Conservation (phyloP, 371 early-diverging fungal genomes). For the Rhizoclosmatium hyalinum region DNA sequence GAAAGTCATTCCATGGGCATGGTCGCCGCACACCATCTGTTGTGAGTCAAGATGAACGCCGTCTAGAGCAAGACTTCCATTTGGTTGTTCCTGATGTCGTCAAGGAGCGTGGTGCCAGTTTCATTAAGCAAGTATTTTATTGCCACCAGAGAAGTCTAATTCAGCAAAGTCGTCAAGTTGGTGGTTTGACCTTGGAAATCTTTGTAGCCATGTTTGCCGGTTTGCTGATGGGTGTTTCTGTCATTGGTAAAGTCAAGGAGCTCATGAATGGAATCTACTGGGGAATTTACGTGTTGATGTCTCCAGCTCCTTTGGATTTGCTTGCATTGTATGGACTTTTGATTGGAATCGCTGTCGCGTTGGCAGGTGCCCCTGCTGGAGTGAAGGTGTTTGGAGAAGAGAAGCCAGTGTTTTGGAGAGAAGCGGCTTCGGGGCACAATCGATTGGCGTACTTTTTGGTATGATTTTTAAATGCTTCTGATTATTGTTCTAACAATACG, state of each 20-base stretch:
- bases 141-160: constrained; percentile 42
- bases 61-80: constrained; percentile 29
- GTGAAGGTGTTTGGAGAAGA: constrained; percentile 56
- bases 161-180: constrained; percentile 40
- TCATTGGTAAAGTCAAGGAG: constrained; percentile 36
- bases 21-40: neutral
- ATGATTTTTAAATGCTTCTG: constrained; percentile 9
- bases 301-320: constrained; percentile 40
- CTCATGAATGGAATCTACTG: constrained; percentile 36
- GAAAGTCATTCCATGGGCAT: neutral
- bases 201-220: constrained; percentile 47
- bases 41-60: constrained; percentile 13
- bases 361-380: constrained; percentile 48
- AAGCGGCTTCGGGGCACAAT: constrained; percentile 49
- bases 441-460: constrained; percentile 46
- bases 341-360: constrained; percentile 48
- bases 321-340: constrained; percentile 45
- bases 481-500: neutral
- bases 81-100: constrained; percentile 27
- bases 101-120: constrained; percentile 32
- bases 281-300: constrained; percentile 36
- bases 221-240: constrained; percentile 39
- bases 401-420: constrained; percentile 52
- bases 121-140: constrained; percentile 33
- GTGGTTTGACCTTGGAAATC: constrained; percentile 43